Base-by-base conservation (phyloP, 768 basidiomycete genomes). In the Dendrothele bispora region DNA sequence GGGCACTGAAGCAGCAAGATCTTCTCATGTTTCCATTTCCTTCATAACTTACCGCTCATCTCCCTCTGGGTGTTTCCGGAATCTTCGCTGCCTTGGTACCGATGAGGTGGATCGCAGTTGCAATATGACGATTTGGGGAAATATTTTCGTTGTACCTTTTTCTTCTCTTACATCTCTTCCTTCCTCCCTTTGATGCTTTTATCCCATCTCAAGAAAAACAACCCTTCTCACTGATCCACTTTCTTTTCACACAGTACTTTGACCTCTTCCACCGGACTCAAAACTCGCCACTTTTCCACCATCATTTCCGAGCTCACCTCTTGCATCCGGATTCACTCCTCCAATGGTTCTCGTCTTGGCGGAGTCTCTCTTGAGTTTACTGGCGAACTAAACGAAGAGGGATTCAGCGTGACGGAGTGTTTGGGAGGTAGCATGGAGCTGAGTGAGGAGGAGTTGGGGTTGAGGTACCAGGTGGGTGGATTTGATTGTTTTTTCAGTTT, bases 341-440 rank as follows among this genome's bases (percentile, higher is more conserved):
- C 75, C 29, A 80, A 79, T 46, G 71, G 72, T n/a, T 94, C 92
- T 4, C 80, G 83, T 26, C 74, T 98, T 0, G 87, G 87, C 5
- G 86, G 84, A 1, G 87, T 95, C 14, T 91, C 89, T 59, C 79
- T 97, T 18, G 94, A 95, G 65, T 85, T 97, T 64, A 95, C 95
- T 2, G 91, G 94, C 17, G 91, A 95, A 65, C 72, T 95, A 43
- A 87, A 88, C 52, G 84, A 91, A 10, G 86, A 97, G 48, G 93
- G 95, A 5, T 91, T 87, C 67, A 89, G 89, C 53, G 97, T 99
- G 35, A 99, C 97, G 0, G 97, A 98, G 65, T 98, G 95, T 61
- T 73, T 95, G 8, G 97, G 97, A 4, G 97, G 95, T 1, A 95
- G 91, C 55, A 98, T 98, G 95, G 87, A 91, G 60, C 71, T 98